Evolutionary conservation across 805 yeast species (phyloP).

Genomic region (Pichia thaimueangensis): DNA sequence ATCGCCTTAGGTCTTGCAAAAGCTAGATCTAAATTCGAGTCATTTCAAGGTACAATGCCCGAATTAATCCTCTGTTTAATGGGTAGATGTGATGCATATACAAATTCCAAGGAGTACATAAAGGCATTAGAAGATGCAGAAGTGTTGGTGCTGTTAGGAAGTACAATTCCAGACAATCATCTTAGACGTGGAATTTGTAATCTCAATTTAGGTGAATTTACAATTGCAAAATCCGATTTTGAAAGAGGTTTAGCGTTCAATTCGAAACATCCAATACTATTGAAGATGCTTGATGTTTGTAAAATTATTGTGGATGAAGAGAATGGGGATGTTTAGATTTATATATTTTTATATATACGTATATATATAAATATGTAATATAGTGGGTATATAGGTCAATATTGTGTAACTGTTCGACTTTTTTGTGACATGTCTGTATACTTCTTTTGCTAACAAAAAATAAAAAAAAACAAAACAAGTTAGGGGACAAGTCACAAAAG

Average conservation of each 20-base stretch:
- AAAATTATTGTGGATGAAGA: constrained; percentile 46
- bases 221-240: constrained; percentile 56
- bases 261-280: constrained; percentile 44
- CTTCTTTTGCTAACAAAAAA: background rate
- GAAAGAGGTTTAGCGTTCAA: constrained; percentile 69
- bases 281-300: constrained; percentile 42
- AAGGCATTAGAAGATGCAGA: constrained; percentile 69
- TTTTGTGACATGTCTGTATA: too few species aligned
- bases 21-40: constrained; percentile 66
- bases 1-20: constrained; percentile 63
- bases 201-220: constrained; percentile 54
- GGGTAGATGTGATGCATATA: constrained; percentile 65
- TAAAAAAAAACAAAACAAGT: too few species aligned
- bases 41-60: constrained; percentile 64
- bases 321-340: constrained; percentile 42
- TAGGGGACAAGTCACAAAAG: too few species aligned
- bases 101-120: constrained; percentile 46
- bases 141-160: constrained; percentile 51
- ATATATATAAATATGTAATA: too few species aligned
- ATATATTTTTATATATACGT: background rate
- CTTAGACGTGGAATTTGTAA: constrained; percentile 64
- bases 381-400: too few species aligned
- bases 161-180: constrained; percentile 61
- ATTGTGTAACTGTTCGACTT: too few species aligned
- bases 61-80: constrained; percentile 61